phyloP scores from a whole-genome alignment of 345 rosid species.

The Eucalyptus regnans region DNA sequence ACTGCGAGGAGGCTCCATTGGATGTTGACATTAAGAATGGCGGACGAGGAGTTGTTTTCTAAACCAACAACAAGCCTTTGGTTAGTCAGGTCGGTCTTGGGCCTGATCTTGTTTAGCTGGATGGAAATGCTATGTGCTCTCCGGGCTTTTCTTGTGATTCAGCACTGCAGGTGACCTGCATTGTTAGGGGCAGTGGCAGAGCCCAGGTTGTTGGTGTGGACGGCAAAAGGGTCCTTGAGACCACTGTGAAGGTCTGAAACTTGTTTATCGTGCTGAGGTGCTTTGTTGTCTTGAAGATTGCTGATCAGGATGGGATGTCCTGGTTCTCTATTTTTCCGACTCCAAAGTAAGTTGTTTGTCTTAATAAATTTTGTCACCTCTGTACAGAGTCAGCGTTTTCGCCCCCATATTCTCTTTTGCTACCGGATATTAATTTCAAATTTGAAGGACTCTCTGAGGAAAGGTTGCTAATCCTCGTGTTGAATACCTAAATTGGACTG shows the following conservation, averaged over 20 bases:
- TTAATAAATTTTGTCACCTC: neutral
- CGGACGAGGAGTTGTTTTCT: constrained; percentile 16
- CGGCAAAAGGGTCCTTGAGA: constrained; percentile 65
- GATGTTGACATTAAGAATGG: constrained; percentile 16
- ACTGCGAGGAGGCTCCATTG: constrained; percentile 80
- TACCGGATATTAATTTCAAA: neutral
- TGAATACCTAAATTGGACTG: neutral
- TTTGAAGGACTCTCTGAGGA: neutral
- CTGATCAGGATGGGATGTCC: constrained; percentile 68
- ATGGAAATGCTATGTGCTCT: constrained; percentile 81
- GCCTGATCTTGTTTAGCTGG: constrained; percentile 76
- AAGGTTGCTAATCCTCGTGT: neutral
- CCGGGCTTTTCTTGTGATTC: constrained; percentile 95
- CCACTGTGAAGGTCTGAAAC: constrained; percentile 53
- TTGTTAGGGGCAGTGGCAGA: constrained; percentile 70
- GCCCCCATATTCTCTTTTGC: neutral
- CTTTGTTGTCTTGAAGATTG: constrained; percentile 74
- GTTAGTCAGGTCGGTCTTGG: constrained; percentile 88
- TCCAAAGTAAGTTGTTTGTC: constrained; percentile 43
- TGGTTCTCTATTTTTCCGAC: constrained; percentile 93
- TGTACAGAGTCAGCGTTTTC: neutral
- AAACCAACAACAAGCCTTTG: constrained; percentile 68
- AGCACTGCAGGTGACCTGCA: constrained; percentile 73
- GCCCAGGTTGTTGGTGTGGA: constrained; percentile 74
- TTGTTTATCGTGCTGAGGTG: constrained; percentile 84